These are phyloP conservation scores for Ceratocystis alfenasii DNA, from an alignment of 2,329 filamentous ascomycete species.

Conservation along the genomic window DNA sequence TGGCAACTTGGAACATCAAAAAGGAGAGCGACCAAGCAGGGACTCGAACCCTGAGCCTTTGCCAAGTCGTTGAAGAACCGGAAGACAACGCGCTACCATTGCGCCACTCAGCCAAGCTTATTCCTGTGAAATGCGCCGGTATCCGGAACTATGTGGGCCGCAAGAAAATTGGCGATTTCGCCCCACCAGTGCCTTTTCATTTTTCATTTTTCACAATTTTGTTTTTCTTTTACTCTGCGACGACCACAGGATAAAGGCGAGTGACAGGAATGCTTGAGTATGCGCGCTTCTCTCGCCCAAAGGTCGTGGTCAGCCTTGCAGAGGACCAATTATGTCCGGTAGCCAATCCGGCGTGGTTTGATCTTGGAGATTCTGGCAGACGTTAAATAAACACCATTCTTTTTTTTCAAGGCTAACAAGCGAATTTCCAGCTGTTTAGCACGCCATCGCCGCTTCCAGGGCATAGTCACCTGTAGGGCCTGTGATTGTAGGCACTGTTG, in stretches of 20 bases:
- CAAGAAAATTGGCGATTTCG: background rate
- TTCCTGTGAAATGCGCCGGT: background rate
- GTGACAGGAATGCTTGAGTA: no score
- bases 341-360: no score
- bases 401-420: background rate
- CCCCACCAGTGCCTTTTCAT: no score
- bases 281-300: no score
- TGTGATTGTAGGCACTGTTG: background rate
- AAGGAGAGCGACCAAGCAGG: slow-evolving; percentile 21
- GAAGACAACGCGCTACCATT: slow-evolving; percentile 24
- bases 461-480: background rate
- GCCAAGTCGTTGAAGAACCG: slow-evolving; percentile 21
- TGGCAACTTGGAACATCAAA: background rate
- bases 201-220: no score
- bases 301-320: no score
- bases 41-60: slow-evolving; percentile 23
- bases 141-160: background rate
- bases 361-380: no score
- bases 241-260: no score
- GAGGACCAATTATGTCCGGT: no score
- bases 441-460: slow-evolving; percentile 11
- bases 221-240: no score
- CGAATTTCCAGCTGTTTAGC: background rate
- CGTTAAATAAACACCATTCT: no score
- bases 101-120: slow-evolving; percentile 21